Evolutionary conservation across 805 yeast genomes (phyloP), one percentile per base, ranked within the genome.

Genomic region (Yamadazyma endophytica): DNA sequence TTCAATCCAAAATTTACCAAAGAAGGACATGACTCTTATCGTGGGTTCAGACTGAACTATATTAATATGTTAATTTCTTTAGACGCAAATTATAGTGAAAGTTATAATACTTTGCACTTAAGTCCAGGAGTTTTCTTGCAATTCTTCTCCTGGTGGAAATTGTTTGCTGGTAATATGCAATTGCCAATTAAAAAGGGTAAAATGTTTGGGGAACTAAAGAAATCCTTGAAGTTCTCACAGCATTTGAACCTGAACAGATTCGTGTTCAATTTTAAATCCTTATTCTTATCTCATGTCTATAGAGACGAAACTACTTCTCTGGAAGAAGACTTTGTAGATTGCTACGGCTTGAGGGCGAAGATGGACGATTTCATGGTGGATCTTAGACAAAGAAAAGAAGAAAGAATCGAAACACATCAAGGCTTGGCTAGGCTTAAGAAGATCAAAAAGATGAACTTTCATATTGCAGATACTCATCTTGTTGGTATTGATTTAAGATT

Each of bases 111-210:
- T 1, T 70, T 84, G 26, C 95, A 89, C 50, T 58, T 90, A 31
- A 70, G 88, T 2, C 95, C 96, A 2, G 64, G 63, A 4, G 71
- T 79, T 0, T 67, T 90, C 43, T 51, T 60, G 6, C 82, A 78
- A 37, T 88, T 92, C 59, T 78, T 77, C 47, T 50, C 56, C 4
- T 92, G 97, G 97, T 89, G 96, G 95, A 58, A 60, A 20, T 70
- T 84, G 42, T 90, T 90, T 55, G 73, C 81, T n/a, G 81, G 90
- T 16, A 79, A 81, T 33, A 68, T 82, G 43, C 77, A 87, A 31
- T 63, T 89, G 13, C 96, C 97, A 0, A 73, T 87, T 11, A 71
- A 94, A 31, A 68, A 74, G 27, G 97, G 97, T 0, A 54, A 59
- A 1, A 50, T 92, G 15, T 90, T 86, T 61, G 77, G 77, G 0